These are phyloP conservation scores for Phytophthora meadii DNA, from an alignment of 352 stramenopile species.

Conservation along the genomic window DNA sequence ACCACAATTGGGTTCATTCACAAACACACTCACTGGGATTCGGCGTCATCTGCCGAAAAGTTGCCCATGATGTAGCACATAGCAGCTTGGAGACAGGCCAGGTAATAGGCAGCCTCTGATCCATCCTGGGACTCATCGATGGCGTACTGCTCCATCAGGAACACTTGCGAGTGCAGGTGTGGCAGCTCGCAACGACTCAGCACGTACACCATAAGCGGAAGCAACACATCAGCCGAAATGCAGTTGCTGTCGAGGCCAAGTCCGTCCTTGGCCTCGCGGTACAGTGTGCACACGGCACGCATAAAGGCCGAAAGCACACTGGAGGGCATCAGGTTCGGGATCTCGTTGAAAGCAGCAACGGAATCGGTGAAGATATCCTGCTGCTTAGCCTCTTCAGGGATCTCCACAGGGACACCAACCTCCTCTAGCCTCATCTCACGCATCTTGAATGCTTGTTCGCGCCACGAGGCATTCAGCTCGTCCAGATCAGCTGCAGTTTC, in stretches of 20 bases:
- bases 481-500: slow-evolving; percentile 62
- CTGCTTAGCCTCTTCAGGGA: slow-evolving; percentile 29
- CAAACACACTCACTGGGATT: slow-evolving; percentile 20
- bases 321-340: slow-evolving; percentile 78
- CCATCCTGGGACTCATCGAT: slow-evolving; percentile 74
- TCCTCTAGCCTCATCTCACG: slow-evolving; percentile 53
- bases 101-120: slow-evolving; percentile 84
- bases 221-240: slow-evolving; percentile 81
- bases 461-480: slow-evolving; percentile 73
- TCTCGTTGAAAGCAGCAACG: slow-evolving; percentile 71
- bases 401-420: slow-evolving; percentile 58
- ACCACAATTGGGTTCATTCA: slow-evolving; percentile 19
- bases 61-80: slow-evolving; percentile 82
- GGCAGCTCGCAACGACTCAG: slow-evolving; percentile 71
- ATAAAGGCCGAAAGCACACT: slow-evolving; percentile 71
- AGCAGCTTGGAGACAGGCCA: slow-evolving; percentile 79
- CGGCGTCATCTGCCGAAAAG: slow-evolving; percentile 19
- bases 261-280: slow-evolving; percentile 59
- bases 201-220: slow-evolving; percentile 80
- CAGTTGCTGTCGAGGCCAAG: slow-evolving; percentile 54
- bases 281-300: slow-evolving; percentile 68
- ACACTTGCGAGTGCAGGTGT: slow-evolving; percentile 81
- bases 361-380: slow-evolving; percentile 55
- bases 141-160: slow-evolving; percentile 79
- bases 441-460: slow-evolving; percentile 57